Conservation (phyloP, 805 yeast species). For the Wickerhamiella alocasiicola region DNA sequence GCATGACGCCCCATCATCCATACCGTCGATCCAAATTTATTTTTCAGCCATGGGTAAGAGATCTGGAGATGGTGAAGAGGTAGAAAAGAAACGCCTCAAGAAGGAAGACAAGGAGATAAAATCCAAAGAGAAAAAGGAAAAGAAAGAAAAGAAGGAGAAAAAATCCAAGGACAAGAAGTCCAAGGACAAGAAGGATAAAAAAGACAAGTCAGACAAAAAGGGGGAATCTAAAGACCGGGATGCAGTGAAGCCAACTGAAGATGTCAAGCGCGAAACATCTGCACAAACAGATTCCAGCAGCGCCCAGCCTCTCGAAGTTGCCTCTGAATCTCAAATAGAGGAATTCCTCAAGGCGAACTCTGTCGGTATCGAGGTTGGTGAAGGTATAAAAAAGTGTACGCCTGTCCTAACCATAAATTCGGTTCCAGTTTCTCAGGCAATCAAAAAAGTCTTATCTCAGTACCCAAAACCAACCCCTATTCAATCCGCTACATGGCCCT, state of each 20-base stretch:
- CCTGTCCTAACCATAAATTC: constrained; percentile 63
- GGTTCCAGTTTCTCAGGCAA: constrained; percentile 42
- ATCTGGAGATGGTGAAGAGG: constrained; percentile 3
- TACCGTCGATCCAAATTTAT: not conserved
- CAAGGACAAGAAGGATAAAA: constrained; percentile 24
- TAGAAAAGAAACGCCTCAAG: not conserved
- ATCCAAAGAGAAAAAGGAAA: constrained; percentile 1
- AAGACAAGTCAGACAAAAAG: constrained; percentile 26
- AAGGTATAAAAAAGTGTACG: constrained; percentile 29
- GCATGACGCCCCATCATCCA: not conserved
- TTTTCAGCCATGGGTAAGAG: constrained; percentile 5
- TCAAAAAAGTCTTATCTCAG: constrained; percentile 48
- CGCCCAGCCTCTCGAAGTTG: constrained; percentile 9
- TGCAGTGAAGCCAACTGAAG: constrained; percentile 28
- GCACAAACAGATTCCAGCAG: not conserved
- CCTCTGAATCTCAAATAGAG: constrained; percentile 39
- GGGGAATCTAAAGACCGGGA: constrained; percentile 24
- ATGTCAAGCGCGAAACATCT: constrained; percentile 22
- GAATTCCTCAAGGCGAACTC: constrained; percentile 57
- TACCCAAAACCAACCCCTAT: constrained; percentile 93
- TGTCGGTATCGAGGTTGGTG: constrained; percentile 59
- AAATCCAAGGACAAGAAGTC: constrained; percentile 31
- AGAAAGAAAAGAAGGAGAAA: constrained; percentile 24
- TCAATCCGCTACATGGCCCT: constrained; percentile 94
- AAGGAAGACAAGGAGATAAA: constrained; percentile 1